Conservation (phyloP, 148 eudicot species). For the Chenopodium berlandieri region DNA sequence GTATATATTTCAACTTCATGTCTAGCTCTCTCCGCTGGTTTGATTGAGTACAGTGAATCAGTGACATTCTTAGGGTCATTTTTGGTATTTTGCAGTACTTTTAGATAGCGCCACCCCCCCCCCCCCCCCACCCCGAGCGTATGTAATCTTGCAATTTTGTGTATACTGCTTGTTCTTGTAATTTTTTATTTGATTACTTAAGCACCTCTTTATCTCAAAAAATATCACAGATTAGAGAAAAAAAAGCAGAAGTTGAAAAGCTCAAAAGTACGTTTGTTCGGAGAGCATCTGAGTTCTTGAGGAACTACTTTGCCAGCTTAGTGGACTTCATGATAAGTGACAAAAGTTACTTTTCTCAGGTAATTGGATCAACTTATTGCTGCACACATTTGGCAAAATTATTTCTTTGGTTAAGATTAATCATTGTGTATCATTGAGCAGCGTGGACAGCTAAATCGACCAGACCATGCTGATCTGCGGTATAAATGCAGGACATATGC, state of each 20-base stretch:
- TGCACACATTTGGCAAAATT: background rate
- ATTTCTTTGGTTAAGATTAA: background rate
- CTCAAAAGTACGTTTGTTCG: conserved; percentile 70
- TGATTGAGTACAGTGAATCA: background rate
- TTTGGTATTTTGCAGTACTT: background rate
- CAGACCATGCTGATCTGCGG: conserved; percentile 95
- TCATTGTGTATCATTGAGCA: conserved; percentile 34
- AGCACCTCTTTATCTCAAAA: background rate
- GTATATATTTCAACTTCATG: background rate
- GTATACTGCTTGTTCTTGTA: background rate
- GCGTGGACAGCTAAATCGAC: conserved; percentile 95
- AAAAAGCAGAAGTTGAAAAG: conserved; percentile 79
- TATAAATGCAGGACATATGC: conserved; percentile 97
- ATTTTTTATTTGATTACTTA: background rate
- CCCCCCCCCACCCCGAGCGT: no score
- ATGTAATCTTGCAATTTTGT: background rate
- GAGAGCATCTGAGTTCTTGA: conserved; percentile 88
- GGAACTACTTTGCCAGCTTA: conserved; percentile 83
- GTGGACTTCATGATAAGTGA: conserved; percentile 96
- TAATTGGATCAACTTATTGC: conserved; percentile 26
- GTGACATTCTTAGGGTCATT: background rate
- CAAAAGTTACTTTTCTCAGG: conserved; percentile 98
- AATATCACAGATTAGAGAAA: conserved; percentile 70
- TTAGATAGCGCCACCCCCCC: no score
- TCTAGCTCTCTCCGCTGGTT: background rate